phyloP scores from a whole-genome alignment of 176 grass and related monocot species.

The Themeda triandra region DNA sequence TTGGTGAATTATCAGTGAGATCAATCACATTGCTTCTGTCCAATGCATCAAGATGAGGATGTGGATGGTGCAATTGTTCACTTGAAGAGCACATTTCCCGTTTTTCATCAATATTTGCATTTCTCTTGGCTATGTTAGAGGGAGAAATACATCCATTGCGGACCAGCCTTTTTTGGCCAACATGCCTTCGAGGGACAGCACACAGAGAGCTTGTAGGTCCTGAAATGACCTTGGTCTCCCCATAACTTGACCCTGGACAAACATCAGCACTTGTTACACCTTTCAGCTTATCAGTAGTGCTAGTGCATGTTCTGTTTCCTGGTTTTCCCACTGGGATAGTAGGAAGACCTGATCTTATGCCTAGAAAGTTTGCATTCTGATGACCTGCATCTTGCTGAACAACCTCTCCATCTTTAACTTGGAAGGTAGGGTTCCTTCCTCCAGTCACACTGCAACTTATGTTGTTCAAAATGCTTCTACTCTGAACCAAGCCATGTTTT shows the following conservation, averaged over 20 bases:
- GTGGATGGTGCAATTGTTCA: constrained; percentile 14
- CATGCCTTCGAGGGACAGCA: constrained; percentile 44
- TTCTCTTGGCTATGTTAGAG: constrained; percentile 44
- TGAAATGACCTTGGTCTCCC: constrained; percentile 11
- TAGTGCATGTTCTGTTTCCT: constrained; percentile 25
- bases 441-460: constrained; percentile 12
- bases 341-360: constrained; percentile 24
- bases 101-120: constrained; percentile 24
- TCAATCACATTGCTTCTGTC: constrained; percentile 36
- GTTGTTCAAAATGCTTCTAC: constrained; percentile 11
- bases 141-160: constrained; percentile 66
- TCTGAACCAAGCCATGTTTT: constrained; percentile 28
- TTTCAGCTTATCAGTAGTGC: constrained; percentile 38
- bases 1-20: constrained; percentile 48
- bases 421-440: constrained; percentile 3
- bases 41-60: constrained; percentile 14
- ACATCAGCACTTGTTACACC: constrained; percentile 33
- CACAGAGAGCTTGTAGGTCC: constrained; percentile 24
- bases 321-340: constrained; percentile 27
- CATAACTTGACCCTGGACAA: constrained; percentile 13
- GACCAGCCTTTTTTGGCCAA: constrained; percentile 56
- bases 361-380: constrained; percentile 18
- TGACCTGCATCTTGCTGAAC: constrained; percentile 6
- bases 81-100: constrained; percentile 26
- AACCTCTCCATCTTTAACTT: constrained; percentile 20